phyloP scores from a whole-genome alignment of 192 early-diverging fungal genomes.

The Dissophora globulifera region DNA sequence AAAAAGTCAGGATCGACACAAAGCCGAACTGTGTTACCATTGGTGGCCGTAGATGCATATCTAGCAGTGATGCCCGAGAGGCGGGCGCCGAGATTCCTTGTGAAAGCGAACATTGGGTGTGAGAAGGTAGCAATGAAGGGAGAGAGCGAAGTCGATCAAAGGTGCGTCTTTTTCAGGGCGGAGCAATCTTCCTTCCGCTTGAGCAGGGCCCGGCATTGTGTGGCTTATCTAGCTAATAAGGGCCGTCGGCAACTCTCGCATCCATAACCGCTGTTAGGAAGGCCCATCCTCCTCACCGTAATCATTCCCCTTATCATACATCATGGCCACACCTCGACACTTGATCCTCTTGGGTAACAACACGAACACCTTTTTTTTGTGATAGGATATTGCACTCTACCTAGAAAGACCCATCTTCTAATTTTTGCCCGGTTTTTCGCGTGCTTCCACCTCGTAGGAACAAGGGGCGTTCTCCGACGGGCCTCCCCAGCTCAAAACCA shows the following conservation, averaged over 20 bases:
- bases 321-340: constrained; percentile 17
- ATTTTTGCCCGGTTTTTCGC: background rate
- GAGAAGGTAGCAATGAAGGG: background rate
- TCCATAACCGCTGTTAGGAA: background rate
- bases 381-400: no score
- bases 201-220: no score
- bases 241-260: no score
- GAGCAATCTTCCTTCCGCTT: no score
- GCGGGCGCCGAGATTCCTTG: constrained; percentile 42
- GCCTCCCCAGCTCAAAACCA: no score
- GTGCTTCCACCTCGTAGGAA: constrained; percentile 18
- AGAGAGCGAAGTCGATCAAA: background rate
- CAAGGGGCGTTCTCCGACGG: constrained; percentile 4
- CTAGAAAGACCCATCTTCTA: no score
- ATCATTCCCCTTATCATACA: background rate
- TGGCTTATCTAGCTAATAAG: no score
- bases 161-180: background rate
- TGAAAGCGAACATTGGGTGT: constrained; percentile 39
- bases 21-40: constrained; percentile 19
- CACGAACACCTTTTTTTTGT: background rate
- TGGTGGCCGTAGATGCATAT: constrained; percentile 48
- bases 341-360: constrained; percentile 13
- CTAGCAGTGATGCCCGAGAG: constrained; percentile 31
- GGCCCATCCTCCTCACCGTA: background rate
- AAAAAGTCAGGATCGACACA: background rate